Evolutionary conservation across 164 flowering plant species (phyloP), one percentile per base, ranked within the genome.

Genomic region (Euptelea pleiosperma): DNA sequence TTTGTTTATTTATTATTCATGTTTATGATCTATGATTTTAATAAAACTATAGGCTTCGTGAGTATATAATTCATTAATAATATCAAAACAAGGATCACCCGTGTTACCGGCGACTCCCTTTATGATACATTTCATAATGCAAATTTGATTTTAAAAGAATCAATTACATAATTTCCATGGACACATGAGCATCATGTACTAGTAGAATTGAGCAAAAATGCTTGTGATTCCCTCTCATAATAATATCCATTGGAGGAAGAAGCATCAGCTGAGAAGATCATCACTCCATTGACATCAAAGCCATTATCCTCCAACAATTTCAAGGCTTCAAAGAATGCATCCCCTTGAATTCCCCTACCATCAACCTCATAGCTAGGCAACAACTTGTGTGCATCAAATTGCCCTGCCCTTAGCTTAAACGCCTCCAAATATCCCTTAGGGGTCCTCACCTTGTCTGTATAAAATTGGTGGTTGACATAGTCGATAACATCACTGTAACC

Each of bases 261-360:
- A 60, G 72, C 90, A 72, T 82, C 91, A 51, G 87, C 91, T 8
- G 87, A 85, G 68, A 59, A 82, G 36, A 82, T 80, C 87, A 85
- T 85, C 11, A 79, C 74, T 8, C 87, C 87, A 60, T 81, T 75
- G n/a, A 85, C 71, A 2, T 49, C 71, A 58, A 74, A 74, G 7
- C 73, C 83, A 62, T 74, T 74, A 8, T 55, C 47, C 57, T 79
- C 71, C 74, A 82, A 66, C 53, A 82, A 56, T 8, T 43, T 54
- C 70, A 81, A 65, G 1, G 86, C 82, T 6, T 55, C 73, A 46
- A 85, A 85, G 53, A 85, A 82, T 19, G 77, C 72, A 62, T 85
- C 84, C 61, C 91, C 91, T 70, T 85, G 87, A 61, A 85, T 82
- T n/a, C 86, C 91, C 28, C 87, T 79, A 15, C 86, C 87, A 42